A percentile compares a stretch with the other conserved stretches of the same genome.
Conservation (phyloP, 305 asterid species). For the Fraxinus greggii region DNA sequence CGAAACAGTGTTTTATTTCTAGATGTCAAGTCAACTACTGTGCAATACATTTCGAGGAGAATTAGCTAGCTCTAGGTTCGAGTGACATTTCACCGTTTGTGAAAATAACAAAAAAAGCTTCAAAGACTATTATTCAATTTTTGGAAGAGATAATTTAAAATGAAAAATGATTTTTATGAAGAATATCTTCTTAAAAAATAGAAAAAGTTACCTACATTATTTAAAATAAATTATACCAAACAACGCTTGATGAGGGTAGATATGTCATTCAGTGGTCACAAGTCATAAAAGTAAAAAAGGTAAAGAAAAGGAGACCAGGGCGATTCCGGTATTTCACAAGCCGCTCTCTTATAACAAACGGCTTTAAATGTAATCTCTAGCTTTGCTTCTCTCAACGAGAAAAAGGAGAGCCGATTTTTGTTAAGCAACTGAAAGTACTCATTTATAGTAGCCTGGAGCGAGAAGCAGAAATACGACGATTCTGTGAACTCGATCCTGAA, state of each 20-base stretch:
- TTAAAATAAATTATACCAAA: not conserved
- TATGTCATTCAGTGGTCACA: conserved; percentile 16
- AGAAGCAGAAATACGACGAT: not conserved
- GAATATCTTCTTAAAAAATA: not conserved
- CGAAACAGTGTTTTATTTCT: no score
- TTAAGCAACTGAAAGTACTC: not conserved
- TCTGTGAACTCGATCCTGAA: not conserved
- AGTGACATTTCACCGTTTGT: no score
- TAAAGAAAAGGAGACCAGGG: conserved; percentile 19
- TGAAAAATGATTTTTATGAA: no score
- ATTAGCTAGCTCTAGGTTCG: no score
- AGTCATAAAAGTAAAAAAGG: not conserved
- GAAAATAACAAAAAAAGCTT: no score
- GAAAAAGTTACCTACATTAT: not conserved
- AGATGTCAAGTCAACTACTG: no score
- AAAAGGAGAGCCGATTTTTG: not conserved
- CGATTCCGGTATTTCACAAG: conserved; percentile 21
- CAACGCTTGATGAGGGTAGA: conserved; percentile 22
- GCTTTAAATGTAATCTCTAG: conserved; percentile 26
- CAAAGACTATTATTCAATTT: no score
- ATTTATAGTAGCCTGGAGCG: not conserved
- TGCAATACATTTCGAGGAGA: no score
- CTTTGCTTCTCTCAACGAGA: conserved; percentile 4
- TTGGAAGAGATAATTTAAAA: no score
- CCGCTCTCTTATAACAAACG: not conserved